Conservation (phyloP, 1,139 yeast species). For the Blastobotrys malaysiensis region DNA sequence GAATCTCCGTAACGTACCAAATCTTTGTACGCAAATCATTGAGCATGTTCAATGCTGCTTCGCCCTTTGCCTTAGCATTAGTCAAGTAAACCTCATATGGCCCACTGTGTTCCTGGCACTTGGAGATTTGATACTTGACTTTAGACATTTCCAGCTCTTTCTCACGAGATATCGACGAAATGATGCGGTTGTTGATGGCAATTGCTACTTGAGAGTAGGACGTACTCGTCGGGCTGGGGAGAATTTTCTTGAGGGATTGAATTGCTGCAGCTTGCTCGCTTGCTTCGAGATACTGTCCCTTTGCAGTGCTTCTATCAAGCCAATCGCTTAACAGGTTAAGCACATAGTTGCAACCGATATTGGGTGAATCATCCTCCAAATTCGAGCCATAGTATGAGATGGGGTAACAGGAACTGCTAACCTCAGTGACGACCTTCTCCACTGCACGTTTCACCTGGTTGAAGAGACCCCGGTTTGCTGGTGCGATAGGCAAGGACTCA, state of each 20-base stretch:
- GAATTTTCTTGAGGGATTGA: constrained; percentile 19
- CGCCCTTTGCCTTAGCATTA: constrained; percentile 16
- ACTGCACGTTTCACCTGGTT: constrained; percentile 11
- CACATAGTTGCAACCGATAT: constrained; percentile 11
- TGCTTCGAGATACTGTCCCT: constrained; percentile 23
- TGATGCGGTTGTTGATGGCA: constrained; percentile 21
- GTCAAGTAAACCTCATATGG: constrained; percentile 23
- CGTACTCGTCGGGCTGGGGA: constrained; percentile 18
- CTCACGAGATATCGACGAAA: constrained; percentile 18
- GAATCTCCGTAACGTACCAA: constrained; percentile 34
- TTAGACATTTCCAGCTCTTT: constrained; percentile 17
- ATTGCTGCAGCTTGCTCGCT: constrained; percentile 25
- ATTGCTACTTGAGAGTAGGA: constrained; percentile 18
- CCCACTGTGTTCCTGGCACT: constrained; percentile 19
- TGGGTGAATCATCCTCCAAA: not conserved
- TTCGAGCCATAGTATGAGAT: constrained; percentile 6
- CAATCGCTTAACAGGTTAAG: constrained; percentile 20
- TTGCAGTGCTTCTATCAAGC: constrained; percentile 20
- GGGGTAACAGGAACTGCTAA: constrained; percentile 8
- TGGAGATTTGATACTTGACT: constrained; percentile 16
- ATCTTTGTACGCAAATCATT: constrained; percentile 25
- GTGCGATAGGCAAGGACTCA: constrained; percentile 7
- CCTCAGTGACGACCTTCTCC: constrained; percentile 10
- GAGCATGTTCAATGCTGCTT: constrained; percentile 15
- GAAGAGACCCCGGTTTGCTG: constrained; percentile 10